Base-by-base conservation (phyloP, 306 rosid genomes). In the Parietaria judaica region DNA sequence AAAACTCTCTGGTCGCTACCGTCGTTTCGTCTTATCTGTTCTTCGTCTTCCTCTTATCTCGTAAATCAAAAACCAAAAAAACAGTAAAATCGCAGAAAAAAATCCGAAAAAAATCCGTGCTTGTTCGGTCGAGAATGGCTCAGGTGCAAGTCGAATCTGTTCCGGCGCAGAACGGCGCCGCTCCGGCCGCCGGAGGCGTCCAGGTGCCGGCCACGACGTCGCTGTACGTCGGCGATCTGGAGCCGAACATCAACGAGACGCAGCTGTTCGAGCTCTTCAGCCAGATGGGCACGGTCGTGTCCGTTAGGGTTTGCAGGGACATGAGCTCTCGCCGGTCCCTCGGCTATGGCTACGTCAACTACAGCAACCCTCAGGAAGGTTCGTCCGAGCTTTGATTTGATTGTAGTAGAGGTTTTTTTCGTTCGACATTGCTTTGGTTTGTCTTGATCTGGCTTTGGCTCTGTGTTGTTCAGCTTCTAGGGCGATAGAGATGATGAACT, bases 301-400 rank as follows among this genome's bases (percentile, higher is more conserved):
- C 78, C 37, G 70, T 74, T 68, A 52, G 74, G 70, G 70, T 74
- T 63, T 74, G 78, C 74, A 57, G 78, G 47, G 78, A 74, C 51
- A 43, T 74, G 70, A 44, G 66, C 57, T 56, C 74, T 43, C 70
- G 78, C 38, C 65, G 78, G 14, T 74, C 78, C 12, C 78, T 74
- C n/a, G 78, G 78, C 41, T 74, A 74, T 58, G 78, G 78, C 48
- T 74, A 74, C 50, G 78, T 74, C 54, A 74, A 74, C 54, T 74
- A 45, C 38, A 58, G 70, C 70, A 74, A 57, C 67, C 66, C 66
- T 7, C 70, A 58, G 36, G 78, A 74, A 49, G 78, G 78, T 74
- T 31, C 50, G 76, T 72, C 15, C 31, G 31, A 23, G 31, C 8
- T 36, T 34, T 2, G 6, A 35, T 17, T 11, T 36, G 12, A 9